Percentiles rank a stretch among this genome's conserved stretches.
Conservation (phyloP, 352 stramenopile genomes). For the Hyphochytrium catenoides region DNA sequence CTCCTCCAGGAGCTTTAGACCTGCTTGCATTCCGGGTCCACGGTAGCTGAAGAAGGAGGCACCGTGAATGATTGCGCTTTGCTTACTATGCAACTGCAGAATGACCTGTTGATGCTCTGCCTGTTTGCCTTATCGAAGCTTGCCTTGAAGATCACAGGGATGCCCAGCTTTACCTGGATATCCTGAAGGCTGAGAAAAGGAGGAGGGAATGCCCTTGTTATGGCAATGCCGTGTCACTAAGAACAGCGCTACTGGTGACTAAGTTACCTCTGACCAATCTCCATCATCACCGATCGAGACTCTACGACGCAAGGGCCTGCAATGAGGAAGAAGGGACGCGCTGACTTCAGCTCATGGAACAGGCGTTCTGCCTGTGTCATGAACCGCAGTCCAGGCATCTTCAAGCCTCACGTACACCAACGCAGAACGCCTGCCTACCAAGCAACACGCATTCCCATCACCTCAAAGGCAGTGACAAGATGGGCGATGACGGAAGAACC, state of each 20-base stretch:
- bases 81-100: neutral
- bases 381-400: no score
- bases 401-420: no score
- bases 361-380: no score
- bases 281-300: constrained; percentile 30
- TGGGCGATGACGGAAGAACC: no score
- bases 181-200: constrained; percentile 17
- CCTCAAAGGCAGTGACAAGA: no score
- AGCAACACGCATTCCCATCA: no score
- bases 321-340: constrained; percentile 54
- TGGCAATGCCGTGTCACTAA: neutral
- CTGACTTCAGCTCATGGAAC: no score
- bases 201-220: no score
- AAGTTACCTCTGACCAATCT: constrained; percentile 28
- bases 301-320: constrained; percentile 50
- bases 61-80: neutral
- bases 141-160: constrained; percentile 61
- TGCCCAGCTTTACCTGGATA: constrained; percentile 25
- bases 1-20: constrained; percentile 35
- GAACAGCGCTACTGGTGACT: neutral
- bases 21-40: constrained; percentile 32
- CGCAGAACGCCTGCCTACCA: no score
- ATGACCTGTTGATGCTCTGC: constrained; percentile 29
- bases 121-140: constrained; percentile 71
- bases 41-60: constrained; percentile 21